These are phyloP conservation scores for Claviceps capensis DNA, from an alignment of 2,329 filamentous ascomycete genomes.

Conservation along the genomic window DNA sequence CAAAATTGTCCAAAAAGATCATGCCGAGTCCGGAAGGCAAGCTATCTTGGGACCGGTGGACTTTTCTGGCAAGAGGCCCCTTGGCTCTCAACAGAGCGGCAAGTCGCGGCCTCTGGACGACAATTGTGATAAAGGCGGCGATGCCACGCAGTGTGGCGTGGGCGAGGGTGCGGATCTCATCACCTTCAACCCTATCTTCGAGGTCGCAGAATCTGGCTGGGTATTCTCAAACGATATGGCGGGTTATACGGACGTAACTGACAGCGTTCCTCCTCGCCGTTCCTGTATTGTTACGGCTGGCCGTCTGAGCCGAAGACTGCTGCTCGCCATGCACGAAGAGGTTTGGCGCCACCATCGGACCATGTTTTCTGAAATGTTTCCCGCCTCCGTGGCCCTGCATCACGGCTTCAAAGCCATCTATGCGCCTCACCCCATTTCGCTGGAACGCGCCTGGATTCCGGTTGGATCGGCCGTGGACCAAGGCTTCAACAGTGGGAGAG, in stretches of 20 bases:
- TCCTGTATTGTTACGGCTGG: constrained; percentile 59
- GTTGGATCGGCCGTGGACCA: constrained; percentile 48
- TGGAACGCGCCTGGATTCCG: constrained; percentile 63
- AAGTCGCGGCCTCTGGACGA: constrained; percentile 37
- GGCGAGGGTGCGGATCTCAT: constrained; percentile 64
- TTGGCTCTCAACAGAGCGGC: constrained; percentile 37
- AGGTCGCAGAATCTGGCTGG: constrained; percentile 58
- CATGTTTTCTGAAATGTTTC: constrained; percentile 75
- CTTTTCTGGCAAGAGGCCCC: constrained; percentile 32
- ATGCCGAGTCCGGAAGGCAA: constrained; percentile 32
- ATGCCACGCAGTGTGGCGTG: constrained; percentile 45
- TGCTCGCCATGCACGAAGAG: constrained; percentile 63
- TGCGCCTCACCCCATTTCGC: constrained; percentile 68
- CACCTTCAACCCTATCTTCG: constrained; percentile 64
- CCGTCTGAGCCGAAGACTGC: constrained; percentile 50
- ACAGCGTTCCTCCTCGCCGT: constrained; percentile 39
- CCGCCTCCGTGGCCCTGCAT: constrained; percentile 54
- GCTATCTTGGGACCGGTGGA: constrained; percentile 56
- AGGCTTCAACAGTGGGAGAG: constrained; percentile 67
- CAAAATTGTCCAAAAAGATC: constrained; percentile 48
- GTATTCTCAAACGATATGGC: constrained; percentile 57
- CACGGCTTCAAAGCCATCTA: constrained; percentile 68
- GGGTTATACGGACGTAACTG: constrained; percentile 45
- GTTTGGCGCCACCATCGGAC: constrained; percentile 51
- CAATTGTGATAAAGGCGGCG: constrained; percentile 39